Evolutionary conservation across 805 yeast genomes (phyloP).

Genomic region (Wickerhamomyces bisporus): DNA sequence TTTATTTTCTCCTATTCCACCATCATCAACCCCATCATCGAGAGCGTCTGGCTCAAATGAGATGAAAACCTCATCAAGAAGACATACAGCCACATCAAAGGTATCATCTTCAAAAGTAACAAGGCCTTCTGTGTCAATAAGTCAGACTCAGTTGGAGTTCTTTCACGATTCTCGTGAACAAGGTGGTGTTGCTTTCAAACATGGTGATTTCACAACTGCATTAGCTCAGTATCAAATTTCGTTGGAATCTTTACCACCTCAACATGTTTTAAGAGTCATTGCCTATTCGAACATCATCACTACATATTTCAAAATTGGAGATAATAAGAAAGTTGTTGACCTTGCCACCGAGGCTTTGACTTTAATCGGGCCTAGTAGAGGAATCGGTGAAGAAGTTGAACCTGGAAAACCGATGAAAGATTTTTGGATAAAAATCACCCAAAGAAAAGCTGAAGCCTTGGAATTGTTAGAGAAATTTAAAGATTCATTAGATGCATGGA

Average conservation of each 20-base stretch:
- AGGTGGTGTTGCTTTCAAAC: constrained; percentile 61
- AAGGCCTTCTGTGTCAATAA: constrained; percentile 11
- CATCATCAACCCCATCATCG: constrained; percentile 1
- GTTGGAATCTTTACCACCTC: constrained; percentile 50
- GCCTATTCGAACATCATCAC: constrained; percentile 73
- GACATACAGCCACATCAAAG: constrained; percentile 4
- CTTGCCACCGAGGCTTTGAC: constrained; percentile 26
- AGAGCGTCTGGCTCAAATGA: constrained; percentile 5
- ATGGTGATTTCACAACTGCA: constrained; percentile 80
- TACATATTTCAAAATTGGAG: constrained; percentile 63
- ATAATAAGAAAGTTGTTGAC: constrained; percentile 37
- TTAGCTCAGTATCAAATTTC: constrained; percentile 53
- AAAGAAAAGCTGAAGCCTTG: constrained; percentile 74
- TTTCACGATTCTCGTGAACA: constrained; percentile 44
- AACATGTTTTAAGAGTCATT: constrained; percentile 62
- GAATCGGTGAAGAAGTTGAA: constrained; percentile 38
- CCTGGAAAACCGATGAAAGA: constrained; percentile 52
- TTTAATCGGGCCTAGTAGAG: constrained; percentile 31
- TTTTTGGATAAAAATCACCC: constrained; percentile 67
- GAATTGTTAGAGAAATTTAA: constrained; percentile 72
- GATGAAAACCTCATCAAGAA: constrained; percentile 24
- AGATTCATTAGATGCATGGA: constrained; percentile 60
- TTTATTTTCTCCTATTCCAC: constrained; percentile 6
- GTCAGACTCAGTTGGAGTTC: constrained; percentile 24
- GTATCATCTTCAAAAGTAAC: constrained; percentile 3